A percentile compares a stretch with the other conserved stretches of the same genome.
Conservation (phyloP, 495 filamentous ascomycete genomes). For the Hamigera avellanea region DNA sequence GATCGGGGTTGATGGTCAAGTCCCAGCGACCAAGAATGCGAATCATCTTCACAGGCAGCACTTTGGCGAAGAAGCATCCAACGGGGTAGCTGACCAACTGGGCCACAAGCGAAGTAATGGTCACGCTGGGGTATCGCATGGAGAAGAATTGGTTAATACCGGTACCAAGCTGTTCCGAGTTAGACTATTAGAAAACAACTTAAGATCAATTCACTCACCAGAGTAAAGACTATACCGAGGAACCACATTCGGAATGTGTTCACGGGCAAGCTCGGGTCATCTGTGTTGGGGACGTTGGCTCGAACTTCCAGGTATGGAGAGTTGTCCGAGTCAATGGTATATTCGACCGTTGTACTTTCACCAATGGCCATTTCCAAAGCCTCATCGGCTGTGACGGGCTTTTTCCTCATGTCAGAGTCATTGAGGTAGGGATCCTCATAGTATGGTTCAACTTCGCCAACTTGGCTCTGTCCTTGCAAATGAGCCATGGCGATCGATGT, state of each 20-base stretch:
- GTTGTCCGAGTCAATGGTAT: no score
- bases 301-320: slow-evolving; percentile 62
- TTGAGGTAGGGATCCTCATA: no score
- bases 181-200: no score
- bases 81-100: slow-evolving; percentile 62
- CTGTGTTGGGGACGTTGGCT: slow-evolving; percentile 43
- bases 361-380: no score
- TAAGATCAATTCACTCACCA: no score
- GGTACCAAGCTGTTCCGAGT: no score
- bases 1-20: slow-evolving; percentile 46
- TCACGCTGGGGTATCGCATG: slow-evolving; percentile 45
- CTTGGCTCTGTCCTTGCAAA: no score
- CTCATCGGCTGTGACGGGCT: no score
- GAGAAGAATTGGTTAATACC: slow-evolving; percentile 66
- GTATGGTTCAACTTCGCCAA: no score
- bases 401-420: no score
- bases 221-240: slow-evolving; percentile 55
- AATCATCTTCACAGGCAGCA: slow-evolving; percentile 30
- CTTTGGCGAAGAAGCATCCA: slow-evolving; percentile 46
- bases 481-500: no score
- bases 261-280: slow-evolving; percentile 45
- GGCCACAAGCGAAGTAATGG: slow-evolving; percentile 55
- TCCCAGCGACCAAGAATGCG: slow-evolving; percentile 16
- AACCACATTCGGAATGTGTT: slow-evolving; percentile 65
- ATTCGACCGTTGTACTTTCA: no score